Conservation (phyloP, 1,139 yeast species). For the Tardiomyces depauwii region DNA sequence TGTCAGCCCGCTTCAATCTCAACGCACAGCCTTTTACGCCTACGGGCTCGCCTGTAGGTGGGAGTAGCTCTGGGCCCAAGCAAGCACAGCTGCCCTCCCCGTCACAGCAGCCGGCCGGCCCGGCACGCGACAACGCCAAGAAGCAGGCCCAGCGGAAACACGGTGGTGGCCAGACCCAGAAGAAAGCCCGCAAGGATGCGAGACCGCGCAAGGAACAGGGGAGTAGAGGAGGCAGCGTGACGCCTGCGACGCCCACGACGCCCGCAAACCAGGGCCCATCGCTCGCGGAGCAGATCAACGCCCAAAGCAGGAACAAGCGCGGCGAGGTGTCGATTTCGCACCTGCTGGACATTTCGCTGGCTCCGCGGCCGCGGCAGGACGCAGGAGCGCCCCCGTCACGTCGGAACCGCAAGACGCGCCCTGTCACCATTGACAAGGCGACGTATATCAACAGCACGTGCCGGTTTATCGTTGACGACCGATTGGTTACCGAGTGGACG, state of each 20-base stretch:
- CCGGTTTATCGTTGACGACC: conserved; percentile 62
- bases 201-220: background rate
- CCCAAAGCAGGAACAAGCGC: conserved; percentile 10
- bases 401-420: conserved; percentile 10
- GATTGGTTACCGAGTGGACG: conserved; percentile 35
- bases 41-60: background rate
- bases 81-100: too few species aligned
- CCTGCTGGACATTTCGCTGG: conserved; percentile 17
- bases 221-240: too few species aligned
- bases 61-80: background rate
- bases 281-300: background rate
- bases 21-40: conserved; percentile 10
- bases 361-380: conserved; percentile 7
- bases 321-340: conserved; percentile 22
- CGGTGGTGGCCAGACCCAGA: background rate
- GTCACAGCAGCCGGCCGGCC: too few species aligned
- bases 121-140: too few species aligned
- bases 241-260: background rate
- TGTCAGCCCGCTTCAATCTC: conserved; percentile 8
- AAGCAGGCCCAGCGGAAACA: too few species aligned
- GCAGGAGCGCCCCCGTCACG: background rate
- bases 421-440: conserved; percentile 44
- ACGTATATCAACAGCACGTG: conserved; percentile 77
- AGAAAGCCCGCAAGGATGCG: background rate
- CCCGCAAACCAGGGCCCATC: background rate